Base-by-base conservation (phyloP, 768 basidiomycete genomes). In the Candolleomyces efflorescens region DNA sequence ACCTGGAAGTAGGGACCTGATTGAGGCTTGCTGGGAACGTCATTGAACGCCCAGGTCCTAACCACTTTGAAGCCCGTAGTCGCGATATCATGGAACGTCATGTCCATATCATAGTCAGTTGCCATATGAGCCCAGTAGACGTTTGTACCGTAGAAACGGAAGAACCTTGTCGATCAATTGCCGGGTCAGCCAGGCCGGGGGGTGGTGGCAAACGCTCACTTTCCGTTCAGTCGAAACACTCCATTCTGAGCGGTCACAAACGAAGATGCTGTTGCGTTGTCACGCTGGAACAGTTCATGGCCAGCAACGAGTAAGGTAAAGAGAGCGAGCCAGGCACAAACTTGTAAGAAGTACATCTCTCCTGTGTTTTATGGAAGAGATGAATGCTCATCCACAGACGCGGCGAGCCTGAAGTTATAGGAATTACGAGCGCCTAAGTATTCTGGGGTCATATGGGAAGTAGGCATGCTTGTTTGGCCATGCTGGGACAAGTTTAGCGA, bases 1-100 rank as follows among this genome's bases (percentile, higher is more conserved):
- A 65, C 65, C 58, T 66, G 65, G 49, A 66, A 65, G 56, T 60
- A 66, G 9, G 62, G 36, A 12, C 64, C 64, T 3, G 60, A 57
- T 1, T 60, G 47, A 15, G 65, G 64, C 36, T 62, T 57, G 43
- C 51, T 49, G 9, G 62, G 20, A 18, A 66, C 65, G 39, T 66
- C 65, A 39, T 66, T 62, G 59, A 63, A 65, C 15, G 65, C 65
- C 65, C 64, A 66, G 52, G 62, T 62, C 13, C 65, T 60, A 49
- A 66, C 65, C 17, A 66, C 65, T 26, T 47, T 63, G 32, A 62
- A 59, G 20, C 60, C 63, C 1, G 45, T 43, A 1, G 58, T 59
- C 5, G 63, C 60, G 24, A 68, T 65, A 10, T 54, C 56, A 24
- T 61, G 60, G 22, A 66, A 64, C 43, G 64, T 63, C 24, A 45